Evolutionary conservation across 2,329 filamentous ascomycete species (phyloP).

Genomic region (Verticillium klebahnii): DNA sequence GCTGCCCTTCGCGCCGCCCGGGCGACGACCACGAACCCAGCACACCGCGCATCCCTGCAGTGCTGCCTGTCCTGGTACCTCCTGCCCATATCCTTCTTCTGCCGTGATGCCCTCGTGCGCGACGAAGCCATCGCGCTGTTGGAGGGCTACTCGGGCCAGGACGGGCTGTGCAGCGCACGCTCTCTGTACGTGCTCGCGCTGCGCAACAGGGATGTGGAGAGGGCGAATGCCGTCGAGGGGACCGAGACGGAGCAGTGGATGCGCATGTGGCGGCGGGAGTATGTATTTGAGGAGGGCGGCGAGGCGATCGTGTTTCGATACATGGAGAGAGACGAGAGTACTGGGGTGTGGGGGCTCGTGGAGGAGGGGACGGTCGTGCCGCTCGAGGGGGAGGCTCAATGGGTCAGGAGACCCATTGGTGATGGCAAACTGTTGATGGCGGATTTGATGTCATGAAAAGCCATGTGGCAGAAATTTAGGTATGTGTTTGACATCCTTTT

Average conservation of each 20-base stretch:
- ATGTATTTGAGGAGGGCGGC: slow-evolving; percentile 28
- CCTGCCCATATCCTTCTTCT: slow-evolving; percentile 19
- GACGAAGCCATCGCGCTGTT: slow-evolving; percentile 25
- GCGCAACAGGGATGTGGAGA: slow-evolving; percentile 21
- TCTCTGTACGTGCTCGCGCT: slow-evolving; percentile 21
- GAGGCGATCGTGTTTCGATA: slow-evolving; percentile 25
- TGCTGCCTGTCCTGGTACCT: slow-evolving; percentile 20
- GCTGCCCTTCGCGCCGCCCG: slow-evolving; percentile 17
- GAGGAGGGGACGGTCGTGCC: slow-evolving; percentile 29
- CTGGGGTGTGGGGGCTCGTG: slow-evolving; percentile 28
- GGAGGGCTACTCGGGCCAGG: slow-evolving; percentile 26
- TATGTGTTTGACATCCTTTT: no score
- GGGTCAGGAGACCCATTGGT: not conserved
- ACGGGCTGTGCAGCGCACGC: slow-evolving; percentile 24
- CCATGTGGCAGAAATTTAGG: no score
- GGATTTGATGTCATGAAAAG: not conserved
- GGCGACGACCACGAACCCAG: slow-evolving; percentile 13
- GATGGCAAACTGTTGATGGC: not conserved
- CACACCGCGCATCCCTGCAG: slow-evolving; percentile 22
- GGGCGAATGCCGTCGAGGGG: slow-evolving; percentile 20
- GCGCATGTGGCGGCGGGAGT: slow-evolving; percentile 26
- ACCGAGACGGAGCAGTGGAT: slow-evolving; percentile 23
- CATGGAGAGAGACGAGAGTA: slow-evolving; percentile 17
- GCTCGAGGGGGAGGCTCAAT: slow-evolving; percentile 15
- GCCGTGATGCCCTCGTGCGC: slow-evolving; percentile 24